A percentile compares a stretch with the other conserved stretches of the same genome.
These are phyloP conservation scores for Linum lewisii DNA, from an alignment of 345 rosid genomes.

Conservation along the genomic window DNA sequence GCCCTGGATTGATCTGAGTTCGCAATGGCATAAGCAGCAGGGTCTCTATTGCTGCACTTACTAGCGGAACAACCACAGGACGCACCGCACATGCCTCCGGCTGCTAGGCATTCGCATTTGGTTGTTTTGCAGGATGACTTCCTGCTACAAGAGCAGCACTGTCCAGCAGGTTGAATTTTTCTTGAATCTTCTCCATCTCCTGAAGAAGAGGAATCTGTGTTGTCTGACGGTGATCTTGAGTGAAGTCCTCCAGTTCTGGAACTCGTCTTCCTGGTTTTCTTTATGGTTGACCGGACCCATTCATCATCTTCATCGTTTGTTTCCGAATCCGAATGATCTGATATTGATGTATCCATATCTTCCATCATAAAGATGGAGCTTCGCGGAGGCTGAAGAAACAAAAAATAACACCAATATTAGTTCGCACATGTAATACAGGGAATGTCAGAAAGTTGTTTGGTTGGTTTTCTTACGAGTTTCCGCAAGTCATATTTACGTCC, in stretches of 20 bases:
- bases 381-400: conserved; percentile 30
- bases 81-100: conserved; percentile 50
- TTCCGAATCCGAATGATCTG: conserved; percentile 44
- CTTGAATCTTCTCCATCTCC: conserved; percentile 5
- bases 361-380: conserved; percentile 39
- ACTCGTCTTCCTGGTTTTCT: conserved; percentile 26
- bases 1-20: conserved; percentile 4
- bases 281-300: conserved; percentile 19
- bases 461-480: conserved; percentile 30
- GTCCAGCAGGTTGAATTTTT: conserved; percentile 17
- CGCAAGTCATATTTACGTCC: conserved; percentile 40
- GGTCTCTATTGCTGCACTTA: conserved; percentile 59
- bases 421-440: neutral
- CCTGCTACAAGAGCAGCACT: conserved; percentile 63
- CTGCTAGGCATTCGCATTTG: conserved; percentile 71
- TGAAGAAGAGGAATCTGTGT: conserved; percentile 20
- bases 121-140: conserved; percentile 60
- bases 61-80: conserved; percentile 54
- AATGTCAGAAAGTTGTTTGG: neutral
- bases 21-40: conserved; percentile 4
- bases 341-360: conserved; percentile 85
- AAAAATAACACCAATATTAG: neutral
- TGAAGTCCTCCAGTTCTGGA: conserved; percentile 28
- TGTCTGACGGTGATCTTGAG: conserved; percentile 10
- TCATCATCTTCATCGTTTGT: conserved; percentile 18